phyloP scores from a whole-genome alignment of 225 moss, liverwort and hornwort genomes.

The Physcomitrium patens region DNA sequence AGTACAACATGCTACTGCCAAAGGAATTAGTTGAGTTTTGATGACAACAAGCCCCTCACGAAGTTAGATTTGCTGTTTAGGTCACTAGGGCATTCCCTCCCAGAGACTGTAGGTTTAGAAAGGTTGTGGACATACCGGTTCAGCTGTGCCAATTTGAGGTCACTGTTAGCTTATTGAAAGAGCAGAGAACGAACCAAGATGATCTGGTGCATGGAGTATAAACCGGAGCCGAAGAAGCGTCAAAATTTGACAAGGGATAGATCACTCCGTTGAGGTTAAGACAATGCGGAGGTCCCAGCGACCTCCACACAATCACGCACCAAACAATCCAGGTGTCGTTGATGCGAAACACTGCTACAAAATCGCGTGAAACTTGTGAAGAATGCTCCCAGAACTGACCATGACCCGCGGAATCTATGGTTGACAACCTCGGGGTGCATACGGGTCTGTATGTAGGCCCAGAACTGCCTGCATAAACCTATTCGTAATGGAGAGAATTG shows the following conservation, averaged over 20 bases:
- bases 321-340: not conserved
- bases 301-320: constrained; percentile 40
- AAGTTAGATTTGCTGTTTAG: not conserved
- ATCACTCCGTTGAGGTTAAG: constrained; percentile 53
- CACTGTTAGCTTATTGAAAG: not conserved
- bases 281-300: constrained; percentile 45
- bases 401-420: not conserved
- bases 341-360: no score
- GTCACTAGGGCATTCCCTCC: not conserved
- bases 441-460: no score
- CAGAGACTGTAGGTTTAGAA: not conserved
- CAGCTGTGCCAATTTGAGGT: no score
- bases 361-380: not conserved
- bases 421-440: not conserved
- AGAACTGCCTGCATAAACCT: no score
- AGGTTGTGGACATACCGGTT: not conserved
- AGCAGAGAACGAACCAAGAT: not conserved
- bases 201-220: constrained; percentile 3
- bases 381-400: not conserved
- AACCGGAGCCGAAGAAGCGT: constrained; percentile 41
- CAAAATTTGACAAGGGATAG: constrained; percentile 58
- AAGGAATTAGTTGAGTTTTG: no score
- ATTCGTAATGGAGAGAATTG: constrained; percentile 2
- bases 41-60: not conserved
- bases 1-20: not conserved